Base-by-base conservation (phyloP, 108 stramenopile genomes). In the Stephanodiscus minutulus region DNA sequence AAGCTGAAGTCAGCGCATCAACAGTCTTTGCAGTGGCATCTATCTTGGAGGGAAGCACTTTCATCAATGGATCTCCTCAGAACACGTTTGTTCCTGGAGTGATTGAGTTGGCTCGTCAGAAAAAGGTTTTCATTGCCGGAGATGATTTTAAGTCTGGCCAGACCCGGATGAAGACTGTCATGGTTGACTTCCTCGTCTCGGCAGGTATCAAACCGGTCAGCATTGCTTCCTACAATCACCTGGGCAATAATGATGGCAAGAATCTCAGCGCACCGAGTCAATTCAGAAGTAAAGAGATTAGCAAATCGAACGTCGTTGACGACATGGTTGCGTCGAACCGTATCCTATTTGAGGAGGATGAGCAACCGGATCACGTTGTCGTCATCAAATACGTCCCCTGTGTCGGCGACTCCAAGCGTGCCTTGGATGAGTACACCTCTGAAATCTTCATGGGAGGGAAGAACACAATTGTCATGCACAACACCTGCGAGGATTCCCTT, bases 121-220 rank as follows among this genome's bases (percentile, higher is more conserved):
- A 89, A 37, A 82, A 86, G 69, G 91, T 91, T 20, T 97, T 93
- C 77, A 91, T 99, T 66, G 97, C 91, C 28, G 98, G 98, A 24
- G 98, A 99, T 77, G 98, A 99, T 83, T 99, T 99, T 86, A 99
- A 99, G 87, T 92, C 91, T 59, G 98, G 98, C 3, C 98, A 99
- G 83, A 99, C 97, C 22, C 98, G 98, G 79, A 96, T 99, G 93
- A 99, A 99, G 80, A 87, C 83, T 55, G 98, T 98, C 20, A 74
- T 99, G 79, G 96, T 98, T 7, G 98, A 99, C 82, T 99, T 97
- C 77, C 83, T 99, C 37, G 96, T 98, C 25, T 86, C 89, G 25
- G 98, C 98, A 9, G 98, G 98, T 47, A 96, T 98, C 86, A 98
- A 98, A 74, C 98, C 98, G 25, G 88, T 90, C 20, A 88, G 91